Conservation (phyloP, 208 protist genomes). For the Angomonas deanei region DNA sequence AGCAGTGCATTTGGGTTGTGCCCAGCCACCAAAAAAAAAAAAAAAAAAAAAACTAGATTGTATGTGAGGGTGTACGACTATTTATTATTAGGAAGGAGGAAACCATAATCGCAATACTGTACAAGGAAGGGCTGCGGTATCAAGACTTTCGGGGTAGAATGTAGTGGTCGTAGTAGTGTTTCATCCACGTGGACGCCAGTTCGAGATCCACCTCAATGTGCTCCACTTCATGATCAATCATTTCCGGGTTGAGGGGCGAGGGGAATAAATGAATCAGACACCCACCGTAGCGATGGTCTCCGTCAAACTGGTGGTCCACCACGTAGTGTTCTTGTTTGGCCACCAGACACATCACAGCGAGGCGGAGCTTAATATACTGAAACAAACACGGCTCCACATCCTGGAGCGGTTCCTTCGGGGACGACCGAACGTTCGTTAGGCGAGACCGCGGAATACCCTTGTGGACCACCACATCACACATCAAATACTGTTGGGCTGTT, state of each 20-base stretch:
- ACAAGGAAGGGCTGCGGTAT: neutral
- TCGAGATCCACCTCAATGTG: slow-evolving; percentile 80
- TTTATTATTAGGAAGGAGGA: neutral
- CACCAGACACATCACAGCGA: slow-evolving; percentile 62
- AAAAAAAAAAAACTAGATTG: too few relatives aligned
- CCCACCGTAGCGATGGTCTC: slow-evolving; percentile 76
- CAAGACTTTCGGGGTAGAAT: slow-evolving; percentile 32
- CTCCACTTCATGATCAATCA: slow-evolving; percentile 79
- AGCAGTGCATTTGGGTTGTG: too few relatives aligned
- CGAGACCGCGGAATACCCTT: slow-evolving; percentile 66
- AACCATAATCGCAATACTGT: neutral
- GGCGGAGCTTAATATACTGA: slow-evolving; percentile 77
- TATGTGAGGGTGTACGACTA: too few relatives aligned
- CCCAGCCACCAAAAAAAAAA: too few relatives aligned
- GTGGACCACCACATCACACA: slow-evolving; percentile 80
- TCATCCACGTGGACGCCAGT: slow-evolving; percentile 70
- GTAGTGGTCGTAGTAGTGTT: slow-evolving; percentile 85
- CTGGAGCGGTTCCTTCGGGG: slow-evolving; percentile 55
- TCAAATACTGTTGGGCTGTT: slow-evolving; percentile 69
- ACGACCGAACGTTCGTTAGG: slow-evolving; percentile 40
- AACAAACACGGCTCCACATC: slow-evolving; percentile 80
- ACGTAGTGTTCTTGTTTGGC: slow-evolving; percentile 85
- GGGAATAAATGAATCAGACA: slow-evolving; percentile 85
- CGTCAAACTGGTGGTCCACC: slow-evolving; percentile 79
- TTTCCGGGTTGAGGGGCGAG: slow-evolving; percentile 68